phyloP scores from a whole-genome alignment of 2,329 filamentous ascomycete species.

The Fusarium marasasianum region DNA sequence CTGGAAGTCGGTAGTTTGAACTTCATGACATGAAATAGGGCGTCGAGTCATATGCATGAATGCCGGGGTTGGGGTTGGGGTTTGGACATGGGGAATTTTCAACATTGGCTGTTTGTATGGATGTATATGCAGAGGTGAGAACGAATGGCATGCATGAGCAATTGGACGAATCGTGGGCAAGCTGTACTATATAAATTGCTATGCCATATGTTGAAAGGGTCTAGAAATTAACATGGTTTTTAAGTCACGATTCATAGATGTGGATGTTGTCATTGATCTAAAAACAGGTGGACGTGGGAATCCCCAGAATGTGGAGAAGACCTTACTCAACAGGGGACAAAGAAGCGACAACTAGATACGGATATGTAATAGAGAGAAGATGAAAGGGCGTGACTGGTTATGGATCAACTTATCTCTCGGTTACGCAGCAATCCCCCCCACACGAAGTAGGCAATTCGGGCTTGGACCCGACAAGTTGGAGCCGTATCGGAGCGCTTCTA shows the following conservation, averaged over 20 bases:
- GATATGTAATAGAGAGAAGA: slow-evolving; percentile 11
- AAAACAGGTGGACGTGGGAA: not conserved
- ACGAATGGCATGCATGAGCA: not conserved
- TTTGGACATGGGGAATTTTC: not conserved
- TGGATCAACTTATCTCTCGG: slow-evolving; percentile 4
- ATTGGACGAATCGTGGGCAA: not conserved
- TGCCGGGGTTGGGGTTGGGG: not conserved
- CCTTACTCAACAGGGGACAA: slow-evolving; percentile 10
- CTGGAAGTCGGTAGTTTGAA: slow-evolving; percentile 3
- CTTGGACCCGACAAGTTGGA: slow-evolving; percentile 15
- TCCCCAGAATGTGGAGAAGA: slow-evolving; percentile 23
- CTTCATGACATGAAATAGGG: slow-evolving; percentile 17
- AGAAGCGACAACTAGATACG: slow-evolving; percentile 7
- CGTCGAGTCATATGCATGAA: slow-evolving; percentile 1
- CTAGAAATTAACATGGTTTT: not conserved
- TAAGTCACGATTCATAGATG: not conserved
- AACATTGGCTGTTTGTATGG: not conserved
- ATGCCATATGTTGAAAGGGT: not conserved
- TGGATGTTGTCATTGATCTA: not conserved
- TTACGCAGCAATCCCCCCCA: slow-evolving; percentile 18
- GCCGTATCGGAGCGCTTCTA: slow-evolving; percentile 18
- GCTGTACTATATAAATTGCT: not conserved
- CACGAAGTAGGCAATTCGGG: slow-evolving; percentile 18
- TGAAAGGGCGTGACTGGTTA: slow-evolving; percentile 5
- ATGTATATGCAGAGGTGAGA: not conserved